Conservation (phyloP, 192 early-diverging fungal species). For the Linnemannia hyalina region DNA sequence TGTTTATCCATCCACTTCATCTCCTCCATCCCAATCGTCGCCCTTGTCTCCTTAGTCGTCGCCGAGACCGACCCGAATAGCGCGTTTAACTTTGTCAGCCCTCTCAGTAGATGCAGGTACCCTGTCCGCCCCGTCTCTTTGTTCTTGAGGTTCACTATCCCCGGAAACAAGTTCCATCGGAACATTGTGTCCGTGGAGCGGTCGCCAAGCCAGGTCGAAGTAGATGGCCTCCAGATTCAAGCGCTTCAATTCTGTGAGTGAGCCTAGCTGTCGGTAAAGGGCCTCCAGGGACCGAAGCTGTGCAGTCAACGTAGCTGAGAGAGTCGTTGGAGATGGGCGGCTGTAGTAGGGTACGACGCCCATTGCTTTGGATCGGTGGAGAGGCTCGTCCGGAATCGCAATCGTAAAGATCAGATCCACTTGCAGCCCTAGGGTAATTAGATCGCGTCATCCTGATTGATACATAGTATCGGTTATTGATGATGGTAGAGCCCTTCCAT, state of each 20-base stretch:
- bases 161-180: background rate
- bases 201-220: background rate
- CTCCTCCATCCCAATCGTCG: background rate
- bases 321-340: background rate
- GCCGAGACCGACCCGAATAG: background rate
- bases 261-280: background rate
- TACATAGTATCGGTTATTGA: background rate
- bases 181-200: background rate
- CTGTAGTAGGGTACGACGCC: background rate
- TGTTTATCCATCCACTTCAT: background rate
- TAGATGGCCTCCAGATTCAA: background rate
- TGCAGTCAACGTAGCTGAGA: background rate
- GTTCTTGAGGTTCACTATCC: background rate
- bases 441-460: background rate
- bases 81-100: background rate
- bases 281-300: background rate
- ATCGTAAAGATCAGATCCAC: background rate
- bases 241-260: background rate
- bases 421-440: background rate
- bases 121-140: background rate
- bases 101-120: background rate
- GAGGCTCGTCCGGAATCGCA: background rate
- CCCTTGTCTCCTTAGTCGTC: background rate
- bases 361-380: background rate
- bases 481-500: background rate